These are phyloP conservation scores for Ceratonia siliqua DNA, from an alignment of 306 rosid genomes.

Conservation along the genomic window DNA sequence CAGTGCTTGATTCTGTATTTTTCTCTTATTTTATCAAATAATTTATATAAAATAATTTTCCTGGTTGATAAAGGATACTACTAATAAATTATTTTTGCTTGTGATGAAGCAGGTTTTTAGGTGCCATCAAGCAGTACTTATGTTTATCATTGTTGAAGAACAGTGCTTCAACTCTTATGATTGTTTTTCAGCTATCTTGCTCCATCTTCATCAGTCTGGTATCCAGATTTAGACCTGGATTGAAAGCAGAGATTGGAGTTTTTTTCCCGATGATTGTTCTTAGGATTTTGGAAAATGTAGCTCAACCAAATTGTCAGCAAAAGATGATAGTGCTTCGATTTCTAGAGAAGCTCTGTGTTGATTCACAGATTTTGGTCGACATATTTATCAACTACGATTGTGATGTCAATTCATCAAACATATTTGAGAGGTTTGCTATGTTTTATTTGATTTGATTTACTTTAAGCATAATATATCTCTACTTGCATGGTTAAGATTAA, in stretches of 20 bases:
- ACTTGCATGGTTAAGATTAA: conserved; percentile 8
- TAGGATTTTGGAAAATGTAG: conserved; percentile 94
- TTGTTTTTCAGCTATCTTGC: conserved; percentile 95
- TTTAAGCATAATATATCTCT: not conserved
- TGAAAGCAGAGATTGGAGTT: conserved; percentile 99
- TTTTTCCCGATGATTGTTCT: conserved; percentile 99
- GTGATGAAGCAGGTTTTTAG: conserved; percentile 84
- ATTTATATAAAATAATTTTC: conserved; percentile 6
- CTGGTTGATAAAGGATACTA: conserved; percentile 20
- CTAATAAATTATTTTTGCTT: conserved; percentile 39
- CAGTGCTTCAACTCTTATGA: conserved; percentile 96
- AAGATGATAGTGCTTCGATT: conserved; percentile 97
- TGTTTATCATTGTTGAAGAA: conserved; percentile 97
- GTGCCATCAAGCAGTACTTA: conserved; percentile 98
- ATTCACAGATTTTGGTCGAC: conserved; percentile 97
- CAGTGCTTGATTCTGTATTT: not conserved
- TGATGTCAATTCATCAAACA: conserved; percentile 99
- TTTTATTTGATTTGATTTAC: conserved; percentile 31
- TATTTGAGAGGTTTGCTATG: conserved; percentile 92
- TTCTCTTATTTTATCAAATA: conserved; percentile 25
- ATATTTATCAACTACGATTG: conserved; percentile 96
- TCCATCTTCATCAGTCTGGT: conserved; percentile 98
- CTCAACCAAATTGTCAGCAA: conserved; percentile 98
- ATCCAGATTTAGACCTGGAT: conserved; percentile 94
- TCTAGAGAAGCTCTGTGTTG: conserved; percentile 86